phyloP scores from a whole-genome alignment of 2,329 filamentous ascomycete genomes.

The Phialophora tarda region DNA sequence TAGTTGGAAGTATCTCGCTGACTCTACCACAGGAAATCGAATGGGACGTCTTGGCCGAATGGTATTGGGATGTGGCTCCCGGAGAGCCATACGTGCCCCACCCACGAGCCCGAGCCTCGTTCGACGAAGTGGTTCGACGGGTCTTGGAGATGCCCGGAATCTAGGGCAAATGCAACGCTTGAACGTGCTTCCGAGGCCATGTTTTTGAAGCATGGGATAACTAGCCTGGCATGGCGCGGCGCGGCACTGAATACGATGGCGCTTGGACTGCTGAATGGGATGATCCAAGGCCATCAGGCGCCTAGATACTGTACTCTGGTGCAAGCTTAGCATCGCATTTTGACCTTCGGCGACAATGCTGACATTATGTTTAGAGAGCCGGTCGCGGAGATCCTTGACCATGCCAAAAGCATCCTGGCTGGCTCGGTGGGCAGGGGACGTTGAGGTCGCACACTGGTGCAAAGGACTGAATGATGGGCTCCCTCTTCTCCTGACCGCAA shows the following conservation, averaged over 20 bases:
- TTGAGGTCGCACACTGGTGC: neutral
- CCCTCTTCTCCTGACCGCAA: too few species aligned
- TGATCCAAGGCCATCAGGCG: too few species aligned
- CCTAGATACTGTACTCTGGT: too few species aligned
- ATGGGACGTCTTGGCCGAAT: neutral
- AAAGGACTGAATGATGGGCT: too few species aligned
- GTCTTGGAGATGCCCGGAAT: neutral
- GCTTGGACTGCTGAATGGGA: too few species aligned
- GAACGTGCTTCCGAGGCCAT: neutral
- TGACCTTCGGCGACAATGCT: constrained; percentile 41
- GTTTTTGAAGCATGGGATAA: neutral
- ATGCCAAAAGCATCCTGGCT: constrained; percentile 44
- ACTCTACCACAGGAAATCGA: neutral
- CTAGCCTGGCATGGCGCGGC: neutral
- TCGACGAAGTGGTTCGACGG: neutral
- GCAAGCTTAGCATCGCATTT: too few species aligned
- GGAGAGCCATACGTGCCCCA: neutral
- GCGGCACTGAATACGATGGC: too few species aligned
- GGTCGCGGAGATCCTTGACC: constrained; percentile 45
- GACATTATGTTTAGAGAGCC: constrained; percentile 44
- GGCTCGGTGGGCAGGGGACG: constrained; percentile 34
- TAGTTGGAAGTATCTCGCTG: neutral
- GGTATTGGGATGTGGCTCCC: neutral
- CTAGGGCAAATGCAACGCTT: neutral
- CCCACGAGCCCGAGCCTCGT: neutral